Conservation (phyloP, 768 basidiomycete genomes). For the Paxillus ammoniavirescens region DNA sequence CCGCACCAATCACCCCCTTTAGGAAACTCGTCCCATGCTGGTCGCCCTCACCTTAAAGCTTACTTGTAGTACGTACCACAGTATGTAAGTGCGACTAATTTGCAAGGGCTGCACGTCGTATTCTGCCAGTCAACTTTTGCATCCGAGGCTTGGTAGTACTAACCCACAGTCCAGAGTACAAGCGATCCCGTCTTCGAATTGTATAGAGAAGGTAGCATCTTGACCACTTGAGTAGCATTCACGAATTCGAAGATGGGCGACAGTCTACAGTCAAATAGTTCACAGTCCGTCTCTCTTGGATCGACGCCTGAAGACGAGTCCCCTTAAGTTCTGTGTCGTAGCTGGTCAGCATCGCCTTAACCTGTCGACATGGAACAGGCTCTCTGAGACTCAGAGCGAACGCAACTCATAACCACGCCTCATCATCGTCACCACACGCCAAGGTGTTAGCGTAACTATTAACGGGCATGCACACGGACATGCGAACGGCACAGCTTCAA, state of each 20-base stretch:
- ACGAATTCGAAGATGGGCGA: slow-evolving; percentile 29
- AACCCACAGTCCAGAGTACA: too few relatives aligned
- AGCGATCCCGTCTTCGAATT: too few relatives aligned
- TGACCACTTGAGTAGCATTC: too few relatives aligned
- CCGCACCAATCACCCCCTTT: neutral
- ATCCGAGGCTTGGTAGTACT: too few relatives aligned
- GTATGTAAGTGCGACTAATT: too few relatives aligned
- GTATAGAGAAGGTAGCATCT: too few relatives aligned
- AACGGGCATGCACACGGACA: neutral
- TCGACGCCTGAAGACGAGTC: slow-evolving; percentile 28
- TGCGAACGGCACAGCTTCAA: slow-evolving; percentile 1
- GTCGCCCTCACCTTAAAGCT: too few relatives aligned
- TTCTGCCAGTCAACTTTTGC: too few relatives aligned
- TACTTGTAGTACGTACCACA: too few relatives aligned
- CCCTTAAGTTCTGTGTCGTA: slow-evolving; percentile 5
- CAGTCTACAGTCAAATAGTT: slow-evolving; percentile 60
- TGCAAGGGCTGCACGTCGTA: too few relatives aligned
- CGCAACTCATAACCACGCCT: slow-evolving; percentile 18
- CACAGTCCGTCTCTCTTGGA: slow-evolving; percentile 43
- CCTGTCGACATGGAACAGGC: neutral
- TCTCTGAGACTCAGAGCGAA: slow-evolving; percentile 15
- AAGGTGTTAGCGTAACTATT: neutral
- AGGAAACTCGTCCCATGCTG: neutral
- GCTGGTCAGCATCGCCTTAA: slow-evolving; percentile 4
- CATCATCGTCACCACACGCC: neutral